Base-by-base conservation (phyloP, 768 basidiomycete genomes). In the Hericium rajendrae region DNA sequence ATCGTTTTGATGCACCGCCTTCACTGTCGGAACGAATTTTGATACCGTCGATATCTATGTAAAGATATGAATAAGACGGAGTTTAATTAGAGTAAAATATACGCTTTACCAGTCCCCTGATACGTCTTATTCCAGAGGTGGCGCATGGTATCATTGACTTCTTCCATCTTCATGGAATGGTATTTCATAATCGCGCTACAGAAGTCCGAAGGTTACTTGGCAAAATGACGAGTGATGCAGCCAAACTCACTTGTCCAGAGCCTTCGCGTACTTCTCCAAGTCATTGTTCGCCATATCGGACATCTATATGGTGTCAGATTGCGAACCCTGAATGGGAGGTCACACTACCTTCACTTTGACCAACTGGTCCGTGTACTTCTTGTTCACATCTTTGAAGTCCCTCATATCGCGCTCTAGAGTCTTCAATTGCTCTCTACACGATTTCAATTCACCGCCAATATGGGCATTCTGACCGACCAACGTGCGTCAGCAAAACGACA, bases 81-180 rank as follows among this genome's bases (percentile, higher is more conserved):
- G 38, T 43, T 37, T 5, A 28, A 9, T 16, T 10, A 26, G 32
- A 32, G 32, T 18, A 38, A 3, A 26, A 18, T 13, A 18, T 9
- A 26, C 56, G 63, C 80, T 52, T 52, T 59, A 93, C 94, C 94
- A 58, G 94, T 97, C 64, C 95, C 95, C 69, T 98, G 95, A 71
- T 99, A 99, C 0, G 94, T 98, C 73, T 93, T 95, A 69, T 93
- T 95, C 97, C 97, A 99, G 3, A 98, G 70, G 66, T 97, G 92
- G 51, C 87, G 87, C 84, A 98, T 95, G 13, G 87, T 94, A 65
- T 97, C 94, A 66, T 99, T 99, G 65, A 99, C 94, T 75, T 99
- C 97, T 70, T 94, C 92, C 97, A 98, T 97, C 73, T 99, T 99
- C 64, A 97, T 78, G 13, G 85, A 75, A 67, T 99, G 97, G 66